A percentile compares a stretch with the other conserved stretches of the same genome.
Conservation (phyloP, 1,139 yeast genomes). For the Scheffersomyces titani region DNA sequence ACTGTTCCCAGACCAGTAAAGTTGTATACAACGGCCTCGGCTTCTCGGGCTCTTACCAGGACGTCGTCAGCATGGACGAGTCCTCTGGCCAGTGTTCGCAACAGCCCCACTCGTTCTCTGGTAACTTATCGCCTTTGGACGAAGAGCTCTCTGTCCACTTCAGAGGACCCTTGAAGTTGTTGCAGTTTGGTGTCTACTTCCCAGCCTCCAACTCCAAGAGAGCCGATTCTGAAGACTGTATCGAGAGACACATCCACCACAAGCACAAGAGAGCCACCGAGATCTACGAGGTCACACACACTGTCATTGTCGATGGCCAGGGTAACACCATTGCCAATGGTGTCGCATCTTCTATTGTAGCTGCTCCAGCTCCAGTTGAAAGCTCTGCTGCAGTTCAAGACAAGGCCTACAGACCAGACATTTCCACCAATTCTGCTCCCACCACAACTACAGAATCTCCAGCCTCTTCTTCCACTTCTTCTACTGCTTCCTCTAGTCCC, state of each 20-base stretch:
- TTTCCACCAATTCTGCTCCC: constrained; percentile 12
- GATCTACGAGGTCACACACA: constrained; percentile 70
- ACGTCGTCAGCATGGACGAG: constrained; percentile 56
- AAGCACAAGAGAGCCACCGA: constrained; percentile 64
- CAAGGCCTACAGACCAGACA: constrained; percentile 13
- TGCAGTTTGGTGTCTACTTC: constrained; percentile 65
- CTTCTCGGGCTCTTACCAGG: constrained; percentile 61
- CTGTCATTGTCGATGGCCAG: constrained; percentile 62
- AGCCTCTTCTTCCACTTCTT: constrained; percentile 10
- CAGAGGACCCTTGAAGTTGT: constrained; percentile 71
- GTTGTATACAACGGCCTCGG: constrained; percentile 71
- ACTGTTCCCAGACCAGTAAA: constrained; percentile 70
- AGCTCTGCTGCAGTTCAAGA: constrained; percentile 23
- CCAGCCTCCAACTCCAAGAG: constrained; percentile 39
- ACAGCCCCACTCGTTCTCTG: constrained; percentile 51
- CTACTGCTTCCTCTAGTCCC: constrained; percentile 9
- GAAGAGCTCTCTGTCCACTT: constrained; percentile 77
- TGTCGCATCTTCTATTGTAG: constrained; percentile 9
- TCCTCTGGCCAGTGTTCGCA: constrained; percentile 55
- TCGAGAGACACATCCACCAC: constrained; percentile 54
- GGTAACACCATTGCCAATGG: constrained; percentile 48
- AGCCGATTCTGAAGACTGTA: constrained; percentile 39
- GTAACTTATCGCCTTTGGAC: constrained; percentile 66
- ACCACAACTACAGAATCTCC: constrained; percentile 7
- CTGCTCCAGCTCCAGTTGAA: constrained; percentile 13